phyloP scores from a whole-genome alignment of 1,284 basidiomycete species.

The Rugiboletus extremiorientalis region DNA sequence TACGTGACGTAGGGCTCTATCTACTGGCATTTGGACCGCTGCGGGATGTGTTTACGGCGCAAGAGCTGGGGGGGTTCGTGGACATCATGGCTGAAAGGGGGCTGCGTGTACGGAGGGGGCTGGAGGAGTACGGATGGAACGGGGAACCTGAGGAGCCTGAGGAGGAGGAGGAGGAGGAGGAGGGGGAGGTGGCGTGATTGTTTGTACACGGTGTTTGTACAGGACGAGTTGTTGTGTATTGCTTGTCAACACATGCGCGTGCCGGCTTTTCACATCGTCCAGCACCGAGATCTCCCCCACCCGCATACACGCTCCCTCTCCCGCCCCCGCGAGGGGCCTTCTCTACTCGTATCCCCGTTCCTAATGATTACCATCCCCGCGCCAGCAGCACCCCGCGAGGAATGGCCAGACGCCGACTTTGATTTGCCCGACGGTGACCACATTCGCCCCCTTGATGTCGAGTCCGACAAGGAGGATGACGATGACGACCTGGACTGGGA shows the following conservation, averaged over 20 bases:
- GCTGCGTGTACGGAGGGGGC: conserved; percentile 63
- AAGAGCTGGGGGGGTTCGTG: conserved; percentile 68
- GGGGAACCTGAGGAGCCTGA: conserved; percentile 57
- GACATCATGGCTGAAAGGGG: conserved; percentile 85
- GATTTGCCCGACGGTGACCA: conserved; percentile 73
- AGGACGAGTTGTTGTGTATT: conserved; percentile 14
- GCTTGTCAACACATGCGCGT: conserved; percentile 10
- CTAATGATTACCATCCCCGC: conserved; percentile 50
- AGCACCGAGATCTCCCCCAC: background rate
- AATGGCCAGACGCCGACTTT: conserved; percentile 83
- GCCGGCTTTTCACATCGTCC: conserved; percentile 3
- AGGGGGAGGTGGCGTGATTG: conserved; percentile 34
- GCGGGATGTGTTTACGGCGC: conserved; percentile 60
- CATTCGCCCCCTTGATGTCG: conserved; percentile 53
- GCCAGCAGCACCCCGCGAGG: conserved; percentile 61
- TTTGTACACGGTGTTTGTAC: conserved; percentile 49
- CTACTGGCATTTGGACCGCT: conserved; percentile 81
- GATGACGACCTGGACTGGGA: conserved; percentile 72
- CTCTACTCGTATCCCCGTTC: conserved; percentile 17
- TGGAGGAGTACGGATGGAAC: conserved; percentile 60
- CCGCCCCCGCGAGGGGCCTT: conserved; percentile 24
- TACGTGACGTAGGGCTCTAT: conserved; percentile 67
- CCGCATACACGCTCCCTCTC: background rate
- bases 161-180: conserved; percentile 53
- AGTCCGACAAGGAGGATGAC: conserved; percentile 62